Evolutionary conservation across 164 flowering plant genomes (phyloP).

Genomic region (Malania oleifera): DNA sequence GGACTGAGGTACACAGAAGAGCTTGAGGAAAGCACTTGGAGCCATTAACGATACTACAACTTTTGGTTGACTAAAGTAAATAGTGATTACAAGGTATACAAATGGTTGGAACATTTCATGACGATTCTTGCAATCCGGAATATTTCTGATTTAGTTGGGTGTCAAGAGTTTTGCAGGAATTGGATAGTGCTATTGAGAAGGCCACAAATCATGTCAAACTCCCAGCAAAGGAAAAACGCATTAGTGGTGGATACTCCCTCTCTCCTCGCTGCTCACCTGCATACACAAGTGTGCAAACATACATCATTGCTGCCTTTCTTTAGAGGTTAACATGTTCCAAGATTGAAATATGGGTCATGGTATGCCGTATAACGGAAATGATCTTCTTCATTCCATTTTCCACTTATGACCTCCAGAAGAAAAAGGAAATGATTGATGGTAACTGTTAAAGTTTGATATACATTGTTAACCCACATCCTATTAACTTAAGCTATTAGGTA

Average conservation of each 20-base stretch:
- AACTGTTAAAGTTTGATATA: too few relatives aligned
- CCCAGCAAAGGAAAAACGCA: constrained; percentile 79
- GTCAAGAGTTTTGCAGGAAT: constrained; percentile 45
- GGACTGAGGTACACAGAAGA: constrained; percentile 69
- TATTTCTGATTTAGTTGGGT: constrained; percentile 8
- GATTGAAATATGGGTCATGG: too few relatives aligned
- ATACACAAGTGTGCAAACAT: too few relatives aligned
- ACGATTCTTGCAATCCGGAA: not conserved
- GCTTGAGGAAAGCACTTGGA: constrained; percentile 86
- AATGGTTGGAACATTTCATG: not conserved
- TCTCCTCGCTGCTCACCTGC: not conserved
- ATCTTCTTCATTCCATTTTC: too few relatives aligned
- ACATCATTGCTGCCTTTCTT: too few relatives aligned
- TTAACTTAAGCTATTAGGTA: too few relatives aligned
- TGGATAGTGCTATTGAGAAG: constrained; percentile 78
- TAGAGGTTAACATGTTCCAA: too few relatives aligned
- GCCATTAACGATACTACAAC: constrained; percentile 95
- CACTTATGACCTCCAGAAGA: not conserved
- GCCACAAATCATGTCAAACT: constrained; percentile 83
- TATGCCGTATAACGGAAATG: too few relatives aligned
- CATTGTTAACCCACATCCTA: too few relatives aligned
- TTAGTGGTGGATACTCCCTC: constrained; percentile 42
- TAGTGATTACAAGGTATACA: constrained; percentile 85
- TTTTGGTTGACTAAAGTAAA: constrained; percentile 95
- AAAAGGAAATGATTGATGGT: not conserved